Base-by-base conservation (phyloP, 2,329 filamentous ascomycete genomes). In the Cytospora paraplurivora region DNA sequence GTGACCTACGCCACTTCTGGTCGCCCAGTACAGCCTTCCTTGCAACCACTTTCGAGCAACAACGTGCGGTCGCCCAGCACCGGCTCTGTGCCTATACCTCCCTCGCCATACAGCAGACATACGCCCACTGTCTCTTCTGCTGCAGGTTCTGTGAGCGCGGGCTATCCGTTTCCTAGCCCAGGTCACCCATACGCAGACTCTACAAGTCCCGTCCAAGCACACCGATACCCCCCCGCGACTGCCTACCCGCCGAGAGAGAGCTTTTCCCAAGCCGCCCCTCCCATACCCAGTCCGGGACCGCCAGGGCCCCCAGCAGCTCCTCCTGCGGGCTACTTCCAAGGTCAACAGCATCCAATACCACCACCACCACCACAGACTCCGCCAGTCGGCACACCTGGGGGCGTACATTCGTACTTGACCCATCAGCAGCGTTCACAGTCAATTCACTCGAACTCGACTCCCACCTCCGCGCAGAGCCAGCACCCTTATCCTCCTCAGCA, bases 391-490 rank as follows among this genome's bases (percentile, higher is more conserved):
- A 77, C 78, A 12, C 75, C 79, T 10, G 76, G 75, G 56, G 74
- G 74, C 19, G 71, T 72, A 10, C 76, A 77, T 62, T 68, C 76
- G 33, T 75, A 73, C 54, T 58, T 72, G 6, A 44, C 51, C 32
- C 64, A 64, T 58, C 76, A 82, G 62, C 79, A 80, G 66, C 76
- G 84, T 69, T 85, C 85, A 50, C 82, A 82, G 62, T 88, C 85
- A 27, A 76, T 81, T 7, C 83, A 87, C 62, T 87, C 85, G 13
- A 82, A 80, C 33, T 77, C 84, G 12, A 88, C 86, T 41, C 85
- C 85, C n/a, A 86, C 84, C 7, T 87, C 85, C 47, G 82, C 85
- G 17, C 85, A 87, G 54, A 83, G 82, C 70, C 85, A 87, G 72
- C 82, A 82, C 53, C 79, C 80, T 10, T 85, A 81, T 68, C 81